phyloP scores from a whole-genome alignment of 345 rosid species.

The Theobroma cacao region DNA sequence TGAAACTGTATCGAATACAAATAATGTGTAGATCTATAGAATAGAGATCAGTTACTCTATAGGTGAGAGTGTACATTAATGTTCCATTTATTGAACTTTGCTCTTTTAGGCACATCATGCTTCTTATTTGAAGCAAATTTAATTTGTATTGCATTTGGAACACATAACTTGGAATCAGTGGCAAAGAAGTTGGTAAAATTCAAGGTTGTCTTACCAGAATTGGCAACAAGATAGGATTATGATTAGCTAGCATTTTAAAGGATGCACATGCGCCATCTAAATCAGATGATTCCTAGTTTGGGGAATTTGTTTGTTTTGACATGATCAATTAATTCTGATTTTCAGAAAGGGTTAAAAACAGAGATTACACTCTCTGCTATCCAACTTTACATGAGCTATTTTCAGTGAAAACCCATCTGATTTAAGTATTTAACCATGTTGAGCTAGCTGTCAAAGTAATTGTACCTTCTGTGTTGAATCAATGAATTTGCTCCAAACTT shows the following conservation, averaged over 20 bases:
- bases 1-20: not conserved
- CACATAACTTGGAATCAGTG: not conserved
- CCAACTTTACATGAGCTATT: not conserved
- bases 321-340: not conserved
- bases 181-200: constrained; percentile 16
- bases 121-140: not conserved
- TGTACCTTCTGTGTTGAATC: not conserved
- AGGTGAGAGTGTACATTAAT: constrained; percentile 2
- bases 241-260: constrained; percentile 18
- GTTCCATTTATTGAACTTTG: constrained; percentile 20
- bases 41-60: not conserved
- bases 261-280: constrained; percentile 17
- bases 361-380: not conserved
- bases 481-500: not conserved
- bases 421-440: not conserved
- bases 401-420: not conserved
- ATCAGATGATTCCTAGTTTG: not conserved
- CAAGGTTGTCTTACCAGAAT: constrained; percentile 23
- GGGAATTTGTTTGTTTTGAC: constrained; percentile 1
- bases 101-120: not conserved
- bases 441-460: constrained; percentile 1
- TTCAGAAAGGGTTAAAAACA: not conserved
- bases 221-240: constrained; percentile 2
- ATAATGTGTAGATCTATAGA: not conserved
- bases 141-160: not conserved